These are phyloP conservation scores for Populus deltoides DNA, from an alignment of 345 rosid species.

Conservation along the genomic window DNA sequence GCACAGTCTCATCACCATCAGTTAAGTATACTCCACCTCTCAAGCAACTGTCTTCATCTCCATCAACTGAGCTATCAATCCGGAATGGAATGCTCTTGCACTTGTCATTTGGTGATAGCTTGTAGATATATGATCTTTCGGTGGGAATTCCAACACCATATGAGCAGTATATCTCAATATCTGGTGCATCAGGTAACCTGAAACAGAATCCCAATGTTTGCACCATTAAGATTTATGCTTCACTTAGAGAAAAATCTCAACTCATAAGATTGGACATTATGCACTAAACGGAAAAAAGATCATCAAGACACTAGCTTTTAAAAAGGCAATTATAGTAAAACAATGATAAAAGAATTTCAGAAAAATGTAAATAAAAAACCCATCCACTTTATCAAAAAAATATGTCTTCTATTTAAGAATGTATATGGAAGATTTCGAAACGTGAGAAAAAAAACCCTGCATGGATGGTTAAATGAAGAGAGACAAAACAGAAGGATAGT, in stretches of 20 bases:
- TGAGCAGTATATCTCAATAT: conserved; percentile 62
- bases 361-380: too few species aligned
- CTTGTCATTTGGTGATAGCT: conserved; percentile 37
- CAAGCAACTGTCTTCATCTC: conserved; percentile 42
- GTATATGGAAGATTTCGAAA: too few species aligned
- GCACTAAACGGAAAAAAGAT: too few species aligned
- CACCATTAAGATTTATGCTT: not conserved
- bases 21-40: conserved; percentile 46
- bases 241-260: too few species aligned
- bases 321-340: too few species aligned
- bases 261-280: too few species aligned
- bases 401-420: too few species aligned
- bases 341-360: too few species aligned
- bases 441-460: too few species aligned
- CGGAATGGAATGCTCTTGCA: conserved; percentile 64
- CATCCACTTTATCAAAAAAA: too few species aligned
- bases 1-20: conserved; percentile 67
- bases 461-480: too few species aligned
- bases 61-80: conserved; percentile 50
- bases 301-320: too few species aligned
- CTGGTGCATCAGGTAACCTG: conserved; percentile 70
- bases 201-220: conserved; percentile 3
- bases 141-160: conserved; percentile 76
- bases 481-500: not conserved
- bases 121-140: conserved; percentile 66